Conservation (phyloP, 306 rosid species). For the Hylodesmum podocarpum region DNA sequence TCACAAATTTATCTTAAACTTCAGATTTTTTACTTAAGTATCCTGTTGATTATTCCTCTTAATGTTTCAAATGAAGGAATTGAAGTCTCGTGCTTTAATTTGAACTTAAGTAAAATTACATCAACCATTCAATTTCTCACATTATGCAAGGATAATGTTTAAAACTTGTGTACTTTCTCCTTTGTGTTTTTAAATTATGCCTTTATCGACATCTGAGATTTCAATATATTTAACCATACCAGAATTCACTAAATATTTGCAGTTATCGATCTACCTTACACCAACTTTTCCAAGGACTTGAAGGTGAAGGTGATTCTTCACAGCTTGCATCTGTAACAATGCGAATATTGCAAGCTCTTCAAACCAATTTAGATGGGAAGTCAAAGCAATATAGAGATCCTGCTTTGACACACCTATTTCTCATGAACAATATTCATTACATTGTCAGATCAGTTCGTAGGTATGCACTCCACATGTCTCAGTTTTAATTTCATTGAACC, state of each 20-base stretch:
- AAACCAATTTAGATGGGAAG: constrained; percentile 79
- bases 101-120: neutral
- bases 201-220: neutral
- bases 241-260: constrained; percentile 19
- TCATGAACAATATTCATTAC: constrained; percentile 88
- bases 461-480: constrained; percentile 37
- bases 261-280: constrained; percentile 83
- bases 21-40: neutral
- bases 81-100: neutral
- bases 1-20: neutral
- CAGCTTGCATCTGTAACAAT: constrained; percentile 74
- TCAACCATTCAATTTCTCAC: neutral
- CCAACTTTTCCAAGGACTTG: constrained; percentile 82
- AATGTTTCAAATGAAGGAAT: neutral
- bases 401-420: constrained; percentile 75
- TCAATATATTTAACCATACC: constrained; percentile 5
- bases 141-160: neutral
- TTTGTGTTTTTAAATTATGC: neutral
- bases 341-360: constrained; percentile 87
- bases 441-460: constrained; percentile 92
- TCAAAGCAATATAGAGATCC: constrained; percentile 40
- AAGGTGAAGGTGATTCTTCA: constrained; percentile 54
- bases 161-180: neutral
- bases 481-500: constrained; percentile 11
- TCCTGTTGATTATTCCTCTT: neutral